phyloP scores from a whole-genome alignment of 2,329 filamentous ascomycete species.

The Aspergillus intermedius region DNA sequence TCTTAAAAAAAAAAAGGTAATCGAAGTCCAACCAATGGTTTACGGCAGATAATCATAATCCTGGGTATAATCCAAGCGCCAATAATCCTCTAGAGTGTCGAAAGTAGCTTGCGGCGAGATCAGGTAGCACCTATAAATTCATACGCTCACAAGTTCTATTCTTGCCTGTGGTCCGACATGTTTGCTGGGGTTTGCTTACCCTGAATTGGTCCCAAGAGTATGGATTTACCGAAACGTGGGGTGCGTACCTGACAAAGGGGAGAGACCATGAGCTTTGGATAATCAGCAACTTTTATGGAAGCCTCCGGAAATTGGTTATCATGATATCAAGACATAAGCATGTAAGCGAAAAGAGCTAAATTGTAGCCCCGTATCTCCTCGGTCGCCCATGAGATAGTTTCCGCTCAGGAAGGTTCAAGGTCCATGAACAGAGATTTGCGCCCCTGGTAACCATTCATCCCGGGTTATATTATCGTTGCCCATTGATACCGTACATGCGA shows the following conservation, averaged over 20 bases:
- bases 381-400: too few species aligned
- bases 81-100: not conserved
- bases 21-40: conserved; percentile 3
- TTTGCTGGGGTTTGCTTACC: not conserved
- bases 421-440: too few species aligned
- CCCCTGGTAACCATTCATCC: too few species aligned
- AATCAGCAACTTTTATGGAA: too few species aligned
- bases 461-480: too few species aligned
- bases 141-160: not conserved
- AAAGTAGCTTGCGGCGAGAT: not conserved
- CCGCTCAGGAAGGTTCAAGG: too few species aligned
- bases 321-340: too few species aligned
- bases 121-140: not conserved
- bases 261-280: too few species aligned
- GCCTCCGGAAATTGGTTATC: too few species aligned
- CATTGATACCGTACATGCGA: too few species aligned
- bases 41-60: not conserved
- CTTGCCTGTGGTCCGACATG: not conserved
- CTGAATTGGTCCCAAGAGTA: not conserved
- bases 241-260: not conserved
- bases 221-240: not conserved
- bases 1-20: conserved; percentile 5
- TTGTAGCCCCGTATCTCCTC: too few species aligned
- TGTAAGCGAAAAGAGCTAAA: too few species aligned
- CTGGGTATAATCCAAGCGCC: not conserved